Evolutionary conservation across 2,329 filamentous ascomycete genomes (phyloP).

Genomic region (Lasiodiplodia gonubiensis): DNA sequence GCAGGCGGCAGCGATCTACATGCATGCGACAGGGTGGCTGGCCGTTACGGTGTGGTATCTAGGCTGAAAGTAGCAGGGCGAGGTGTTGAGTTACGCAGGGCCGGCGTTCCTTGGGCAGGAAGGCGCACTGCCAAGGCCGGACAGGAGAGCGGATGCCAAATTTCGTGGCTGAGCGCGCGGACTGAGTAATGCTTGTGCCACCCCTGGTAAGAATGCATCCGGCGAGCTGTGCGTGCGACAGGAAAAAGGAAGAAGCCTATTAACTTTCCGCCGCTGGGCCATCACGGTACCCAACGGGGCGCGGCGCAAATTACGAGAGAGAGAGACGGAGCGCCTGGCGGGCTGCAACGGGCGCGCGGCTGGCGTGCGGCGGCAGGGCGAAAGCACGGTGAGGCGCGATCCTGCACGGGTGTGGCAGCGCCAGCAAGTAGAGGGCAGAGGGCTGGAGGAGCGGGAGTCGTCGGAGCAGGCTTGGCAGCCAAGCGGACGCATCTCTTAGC

Average conservation of each 20-base stretch:
- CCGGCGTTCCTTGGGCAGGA: constrained; percentile 22
- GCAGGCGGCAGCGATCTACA: constrained; percentile 13
- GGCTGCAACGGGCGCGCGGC: neutral
- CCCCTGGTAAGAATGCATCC: constrained; percentile 11
- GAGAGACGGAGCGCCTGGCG: neutral
- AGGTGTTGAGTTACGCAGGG: constrained; percentile 26
- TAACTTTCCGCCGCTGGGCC: neutral
- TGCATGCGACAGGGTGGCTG: neutral
- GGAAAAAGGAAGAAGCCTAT: neutral
- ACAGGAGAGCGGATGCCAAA: constrained; percentile 29
- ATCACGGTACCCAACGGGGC: neutral
- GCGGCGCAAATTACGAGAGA: neutral
- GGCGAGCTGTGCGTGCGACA: constrained; percentile 3
- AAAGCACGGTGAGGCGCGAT: neutral
- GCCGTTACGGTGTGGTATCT: constrained; percentile 3
- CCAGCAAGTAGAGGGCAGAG: neutral
- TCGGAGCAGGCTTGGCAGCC: constrained; percentile 19
- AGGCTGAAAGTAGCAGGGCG: neutral
- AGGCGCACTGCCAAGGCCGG: constrained; percentile 24
- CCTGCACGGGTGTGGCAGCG: constrained; percentile 6
- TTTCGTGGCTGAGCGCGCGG: constrained; percentile 27
- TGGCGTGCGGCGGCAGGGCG: constrained; percentile 5
- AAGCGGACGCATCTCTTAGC: constrained; percentile 26
- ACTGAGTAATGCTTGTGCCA: constrained; percentile 22
- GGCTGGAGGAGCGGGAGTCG: constrained; percentile 26